phyloP scores from a whole-genome alignment of 257 asterid species.

The Henckelia pumila region DNA sequence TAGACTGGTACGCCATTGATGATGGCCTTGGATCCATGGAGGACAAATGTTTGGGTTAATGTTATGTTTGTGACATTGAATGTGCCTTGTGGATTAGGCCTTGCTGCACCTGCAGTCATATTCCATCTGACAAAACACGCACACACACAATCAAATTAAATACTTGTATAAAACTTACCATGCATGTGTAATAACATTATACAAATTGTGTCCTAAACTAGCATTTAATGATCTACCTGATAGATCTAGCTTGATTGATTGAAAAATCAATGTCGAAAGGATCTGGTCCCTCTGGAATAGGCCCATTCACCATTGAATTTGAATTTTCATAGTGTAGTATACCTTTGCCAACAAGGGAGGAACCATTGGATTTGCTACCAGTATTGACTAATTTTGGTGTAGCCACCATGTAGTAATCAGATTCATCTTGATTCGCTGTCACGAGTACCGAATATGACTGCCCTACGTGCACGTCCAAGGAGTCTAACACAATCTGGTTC shows the following conservation, averaged over 20 bases:
- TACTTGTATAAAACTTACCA: no score
- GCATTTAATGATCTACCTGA: constrained; percentile 29
- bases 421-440: constrained; percentile 44
- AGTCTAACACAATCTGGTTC: constrained; percentile 39
- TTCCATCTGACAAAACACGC: constrained; percentile 41
- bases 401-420: constrained; percentile 51
- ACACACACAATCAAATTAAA: background rate
- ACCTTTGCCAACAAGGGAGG: constrained; percentile 34
- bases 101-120: constrained; percentile 48
- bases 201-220: no score
- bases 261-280: constrained; percentile 47
- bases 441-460: constrained; percentile 55
- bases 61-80: constrained; percentile 45
- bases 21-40: constrained; percentile 38
- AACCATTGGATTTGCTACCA: constrained; percentile 1
- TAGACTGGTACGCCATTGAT: constrained; percentile 36
- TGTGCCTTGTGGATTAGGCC: constrained; percentile 65
- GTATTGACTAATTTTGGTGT: constrained; percentile 30
- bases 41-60: constrained; percentile 41
- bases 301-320: constrained; percentile 28
- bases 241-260: constrained; percentile 47
- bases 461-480: constrained; percentile 55
- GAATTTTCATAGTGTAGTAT: constrained; percentile 46
- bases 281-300: constrained; percentile 42
- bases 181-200: background rate